A percentile compares a stretch with the other conserved stretches of the same genome.
phyloP scores from a whole-genome alignment of 306 rosid species.

The Castanopsis chinensis region DNA sequence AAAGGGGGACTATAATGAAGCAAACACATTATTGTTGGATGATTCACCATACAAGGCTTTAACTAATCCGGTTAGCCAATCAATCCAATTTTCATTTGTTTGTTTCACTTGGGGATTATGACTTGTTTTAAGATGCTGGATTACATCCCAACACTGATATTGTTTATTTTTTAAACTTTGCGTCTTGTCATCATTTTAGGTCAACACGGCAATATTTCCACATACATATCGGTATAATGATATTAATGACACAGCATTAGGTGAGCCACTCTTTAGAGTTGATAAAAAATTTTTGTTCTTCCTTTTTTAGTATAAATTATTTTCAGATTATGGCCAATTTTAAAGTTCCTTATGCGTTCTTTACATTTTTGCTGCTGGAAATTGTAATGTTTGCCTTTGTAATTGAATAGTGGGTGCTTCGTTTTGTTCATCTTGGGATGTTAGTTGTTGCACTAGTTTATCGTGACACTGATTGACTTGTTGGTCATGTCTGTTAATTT shows the following conservation, averaged over 20 bases:
- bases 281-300: background rate
- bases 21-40: constrained; percentile 83
- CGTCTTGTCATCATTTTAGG: constrained; percentile 45
- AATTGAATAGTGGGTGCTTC: background rate
- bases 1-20: constrained; percentile 68
- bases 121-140: constrained; percentile 11
- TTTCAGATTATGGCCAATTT: background rate
- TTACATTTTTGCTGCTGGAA: background rate
- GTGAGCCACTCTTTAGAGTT: constrained; percentile 39
- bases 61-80: constrained; percentile 72
- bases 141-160: constrained; percentile 9
- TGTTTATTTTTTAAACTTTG: constrained; percentile 13
- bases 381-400: background rate
- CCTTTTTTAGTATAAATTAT: background rate
- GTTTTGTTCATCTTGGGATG: background rate
- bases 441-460: background rate
- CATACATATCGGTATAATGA: constrained; percentile 41
- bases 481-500: background rate
- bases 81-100: constrained; percentile 4
- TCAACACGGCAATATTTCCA: constrained; percentile 78
- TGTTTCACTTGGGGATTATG: constrained; percentile 9
- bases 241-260: constrained; percentile 56
- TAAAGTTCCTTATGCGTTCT: background rate
- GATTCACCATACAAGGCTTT: constrained; percentile 91
- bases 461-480: background rate